Conservation (phyloP, 352 stramenopile species). For the Globisporangium solare region DNA sequence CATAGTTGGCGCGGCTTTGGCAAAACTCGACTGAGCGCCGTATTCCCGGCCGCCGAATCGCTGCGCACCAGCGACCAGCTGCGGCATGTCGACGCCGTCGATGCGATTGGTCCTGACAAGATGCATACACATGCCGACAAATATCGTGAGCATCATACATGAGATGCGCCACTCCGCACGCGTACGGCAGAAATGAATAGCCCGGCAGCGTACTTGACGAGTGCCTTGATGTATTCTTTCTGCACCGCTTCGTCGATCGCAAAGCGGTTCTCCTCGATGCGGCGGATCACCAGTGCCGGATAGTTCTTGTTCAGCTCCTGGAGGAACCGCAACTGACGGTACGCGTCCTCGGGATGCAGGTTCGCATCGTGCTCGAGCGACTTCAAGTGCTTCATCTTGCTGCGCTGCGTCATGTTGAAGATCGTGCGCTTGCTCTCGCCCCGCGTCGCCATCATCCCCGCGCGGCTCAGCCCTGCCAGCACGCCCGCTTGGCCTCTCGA, state of each 20-base stretch:
- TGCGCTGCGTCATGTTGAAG: conserved; percentile 75
- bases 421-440: conserved; percentile 46
- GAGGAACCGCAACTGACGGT: conserved; percentile 75
- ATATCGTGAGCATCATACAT: background rate
- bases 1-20: conserved; percentile 8
- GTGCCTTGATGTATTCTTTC: conserved; percentile 88
- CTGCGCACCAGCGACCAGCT: conserved; percentile 38
- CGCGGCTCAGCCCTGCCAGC: conserved; percentile 2
- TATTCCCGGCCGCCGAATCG: conserved; percentile 15
- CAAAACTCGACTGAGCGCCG: conserved; percentile 1
- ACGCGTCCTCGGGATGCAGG: conserved; percentile 62
- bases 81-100: conserved; percentile 66
- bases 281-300: conserved; percentile 75
- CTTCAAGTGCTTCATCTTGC: conserved; percentile 82
- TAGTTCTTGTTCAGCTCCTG: conserved; percentile 87
- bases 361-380: conserved; percentile 81
- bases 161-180: background rate
- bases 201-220: conserved; percentile 57
- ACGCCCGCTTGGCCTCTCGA: background rate
- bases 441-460: background rate
- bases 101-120: conserved; percentile 61
- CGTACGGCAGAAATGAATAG: too few species aligned
- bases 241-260: conserved; percentile 74
- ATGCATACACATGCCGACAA: background rate
- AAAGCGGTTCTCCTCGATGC: conserved; percentile 81